Base-by-base conservation (phyloP, 768 basidiomycete genomes). In the Tremella mesenterica region DNA sequence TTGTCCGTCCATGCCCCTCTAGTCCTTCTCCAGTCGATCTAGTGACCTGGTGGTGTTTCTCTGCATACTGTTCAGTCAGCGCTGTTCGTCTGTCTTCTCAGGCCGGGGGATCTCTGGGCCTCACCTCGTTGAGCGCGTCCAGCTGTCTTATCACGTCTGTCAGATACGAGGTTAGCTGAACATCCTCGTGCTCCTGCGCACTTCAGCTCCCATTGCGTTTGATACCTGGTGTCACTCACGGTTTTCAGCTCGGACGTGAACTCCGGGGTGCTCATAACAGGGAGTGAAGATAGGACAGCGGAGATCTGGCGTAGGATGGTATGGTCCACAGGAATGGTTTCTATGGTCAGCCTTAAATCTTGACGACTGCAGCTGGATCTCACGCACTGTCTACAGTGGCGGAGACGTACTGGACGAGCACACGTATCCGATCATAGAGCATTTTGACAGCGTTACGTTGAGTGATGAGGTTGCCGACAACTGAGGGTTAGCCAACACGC, bases 391-490 rank as follows among this genome's bases (percentile, higher is more conserved):
- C 79, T 44, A 88, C 78, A 16, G 85, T 85, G 21, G 82, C 82
- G 3, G 80, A 74, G 29, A 97, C 82, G 73, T 99, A 97, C 70
- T 84, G 80, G n/a, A 89, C 82, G 8, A 99, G 80, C 5, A 92
- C 76, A 45, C 83, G 59, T 45, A 97, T 87, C 45, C 95, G 83
- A 60, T 95, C 90, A 64, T 91, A 84, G 50, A 99, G 79, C 95
- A 97, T 97, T 70, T 89, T 85, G 50, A 99, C 85, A 10, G 95
- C 95, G 45, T 91, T 88, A 58, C 91, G 80, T 74, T 96, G 92
- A 1, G 91, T 85, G 54, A 86, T 84, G 46, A 97, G 76, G 75
- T 90, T 85, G 0, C 88, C 86, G 64, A 92, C 83, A 74, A 97
- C 93, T 96, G 67, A 7, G 1, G 46, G 14, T 44, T n/a, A n/a